A percentile compares a stretch with the other conserved stretches of the same genome.
Conservation (phyloP, 192 early-diverging fungal genomes). For the Mortierella alpina region DNA sequence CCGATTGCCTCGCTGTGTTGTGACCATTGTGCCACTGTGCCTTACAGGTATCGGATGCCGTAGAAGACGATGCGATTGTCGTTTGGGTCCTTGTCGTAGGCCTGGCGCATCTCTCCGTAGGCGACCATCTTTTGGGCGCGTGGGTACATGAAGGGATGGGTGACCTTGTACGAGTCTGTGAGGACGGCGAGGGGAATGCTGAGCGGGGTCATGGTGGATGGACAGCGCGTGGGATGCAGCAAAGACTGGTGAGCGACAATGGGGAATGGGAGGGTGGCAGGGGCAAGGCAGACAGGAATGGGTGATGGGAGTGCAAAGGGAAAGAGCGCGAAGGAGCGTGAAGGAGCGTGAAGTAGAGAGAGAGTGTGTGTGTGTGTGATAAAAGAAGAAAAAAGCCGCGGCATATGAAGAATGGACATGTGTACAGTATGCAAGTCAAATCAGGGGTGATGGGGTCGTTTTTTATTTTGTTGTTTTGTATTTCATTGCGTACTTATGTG, state of each 20-base stretch:
- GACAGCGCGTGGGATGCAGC: background rate
- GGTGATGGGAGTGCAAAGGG: too few relatives aligned
- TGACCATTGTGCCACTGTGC: background rate
- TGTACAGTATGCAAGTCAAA: too few relatives aligned
- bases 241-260: too few relatives aligned
- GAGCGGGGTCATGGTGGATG: background rate
- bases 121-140: constrained; percentile 77
- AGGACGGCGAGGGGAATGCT: constrained; percentile 72
- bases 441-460: background rate
- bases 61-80: constrained; percentile 86
- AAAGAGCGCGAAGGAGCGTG: background rate
- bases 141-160: constrained; percentile 82
- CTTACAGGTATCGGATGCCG: constrained; percentile 84
- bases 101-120: constrained; percentile 83
- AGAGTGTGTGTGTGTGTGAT: background rate
- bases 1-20: background rate
- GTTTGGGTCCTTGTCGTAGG: constrained; percentile 69
- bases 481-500: constrained; percentile 3
- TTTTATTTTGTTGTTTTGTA: constrained; percentile 1
- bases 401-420: too few relatives aligned
- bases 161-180: constrained; percentile 89
- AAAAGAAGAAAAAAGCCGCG: too few relatives aligned
- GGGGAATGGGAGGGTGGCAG: too few relatives aligned
- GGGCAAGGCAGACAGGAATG: too few relatives aligned
- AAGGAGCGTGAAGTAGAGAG: background rate